Conservation (phyloP, 495 filamentous ascomycete species). For the Lasiosphaeris hirsuta region DNA sequence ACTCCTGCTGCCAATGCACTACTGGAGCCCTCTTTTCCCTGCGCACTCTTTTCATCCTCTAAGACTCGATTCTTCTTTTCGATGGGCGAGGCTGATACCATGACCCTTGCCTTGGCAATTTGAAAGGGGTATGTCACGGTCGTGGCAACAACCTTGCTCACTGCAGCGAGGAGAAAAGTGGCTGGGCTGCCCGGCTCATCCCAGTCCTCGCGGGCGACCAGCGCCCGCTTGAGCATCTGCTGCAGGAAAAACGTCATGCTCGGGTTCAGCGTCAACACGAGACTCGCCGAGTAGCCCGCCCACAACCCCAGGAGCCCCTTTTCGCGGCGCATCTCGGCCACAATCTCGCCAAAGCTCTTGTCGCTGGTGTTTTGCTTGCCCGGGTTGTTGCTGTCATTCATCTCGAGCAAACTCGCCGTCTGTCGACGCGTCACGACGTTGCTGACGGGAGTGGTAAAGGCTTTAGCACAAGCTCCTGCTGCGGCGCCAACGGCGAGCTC, state of each 20-base stretch:
- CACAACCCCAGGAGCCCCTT: conserved; percentile 78
- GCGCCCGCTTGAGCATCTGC: conserved; percentile 58
- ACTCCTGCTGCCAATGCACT: no score
- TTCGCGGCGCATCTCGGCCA: conserved; percentile 60
- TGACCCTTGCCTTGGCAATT: conserved; percentile 73
- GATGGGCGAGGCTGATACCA: conserved; percentile 44
- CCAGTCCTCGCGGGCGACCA: conserved; percentile 50
- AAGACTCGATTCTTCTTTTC: conserved; percentile 17
- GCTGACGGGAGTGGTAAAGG: conserved; percentile 76
- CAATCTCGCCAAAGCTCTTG: conserved; percentile 55
- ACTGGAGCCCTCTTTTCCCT: not conserved
- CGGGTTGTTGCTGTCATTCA: conserved; percentile 2
- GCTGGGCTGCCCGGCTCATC: conserved; percentile 47
- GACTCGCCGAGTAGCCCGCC: conserved; percentile 81
- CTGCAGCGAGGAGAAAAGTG: conserved; percentile 68
- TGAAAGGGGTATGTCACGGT: conserved; percentile 83
- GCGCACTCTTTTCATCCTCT: not conserved
- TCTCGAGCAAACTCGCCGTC: conserved; percentile 53
- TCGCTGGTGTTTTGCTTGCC: not conserved
- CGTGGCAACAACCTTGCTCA: conserved; percentile 77
- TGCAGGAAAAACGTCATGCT: conserved; percentile 83
- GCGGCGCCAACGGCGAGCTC: conserved; percentile 74
- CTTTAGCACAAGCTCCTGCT: conserved; percentile 72
- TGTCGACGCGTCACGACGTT: conserved; percentile 85
- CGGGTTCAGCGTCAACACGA: conserved; percentile 83